Conservation (phyloP, 2,329 filamentous ascomycete genomes). For the Aspergillus intermedius region DNA sequence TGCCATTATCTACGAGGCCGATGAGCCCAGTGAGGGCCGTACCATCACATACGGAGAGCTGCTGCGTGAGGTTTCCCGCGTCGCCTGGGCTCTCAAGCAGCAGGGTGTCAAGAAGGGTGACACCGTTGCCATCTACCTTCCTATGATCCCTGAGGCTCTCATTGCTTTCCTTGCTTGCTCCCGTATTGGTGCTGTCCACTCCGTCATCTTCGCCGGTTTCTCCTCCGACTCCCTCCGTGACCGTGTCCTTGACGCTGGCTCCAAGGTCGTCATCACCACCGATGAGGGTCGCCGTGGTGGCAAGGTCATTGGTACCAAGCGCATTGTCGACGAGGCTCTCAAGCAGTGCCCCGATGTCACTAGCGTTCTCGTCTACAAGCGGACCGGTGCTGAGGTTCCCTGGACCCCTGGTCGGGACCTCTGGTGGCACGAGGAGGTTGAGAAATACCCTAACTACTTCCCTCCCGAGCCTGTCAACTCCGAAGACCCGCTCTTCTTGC, state of each 20-base stretch:
- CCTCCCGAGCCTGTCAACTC: constrained; percentile 82
- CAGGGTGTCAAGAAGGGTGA: constrained; percentile 97
- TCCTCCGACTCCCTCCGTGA: constrained; percentile 93
- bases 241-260: constrained; percentile 83
- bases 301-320: constrained; percentile 93
- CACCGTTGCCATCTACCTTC: constrained; percentile 92
- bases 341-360: constrained; percentile 89
- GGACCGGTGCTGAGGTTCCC: constrained; percentile 86
- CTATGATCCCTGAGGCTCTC: constrained; percentile 96
- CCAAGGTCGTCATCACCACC: constrained; percentile 90
- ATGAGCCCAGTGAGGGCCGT: constrained; percentile 80
- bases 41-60: constrained; percentile 91
- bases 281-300: constrained; percentile 98
- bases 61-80: constrained; percentile 80
- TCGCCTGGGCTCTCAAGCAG: constrained; percentile 81
- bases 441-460: constrained; percentile 93
- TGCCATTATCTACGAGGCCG: constrained; percentile 97
- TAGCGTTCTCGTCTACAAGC: constrained; percentile 85
- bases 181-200: constrained; percentile 93
- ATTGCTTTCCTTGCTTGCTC: constrained; percentile 85
- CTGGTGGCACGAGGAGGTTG: constrained; percentile 99
- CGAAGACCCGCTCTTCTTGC: constrained; percentile 92
- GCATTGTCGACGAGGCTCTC: constrained; percentile 95
- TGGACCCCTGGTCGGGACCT: constrained; percentile 82
- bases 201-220: constrained; percentile 96